phyloP scores from a whole-genome alignment of 306 rosid genomes.

The Quercus variabilis region DNA sequence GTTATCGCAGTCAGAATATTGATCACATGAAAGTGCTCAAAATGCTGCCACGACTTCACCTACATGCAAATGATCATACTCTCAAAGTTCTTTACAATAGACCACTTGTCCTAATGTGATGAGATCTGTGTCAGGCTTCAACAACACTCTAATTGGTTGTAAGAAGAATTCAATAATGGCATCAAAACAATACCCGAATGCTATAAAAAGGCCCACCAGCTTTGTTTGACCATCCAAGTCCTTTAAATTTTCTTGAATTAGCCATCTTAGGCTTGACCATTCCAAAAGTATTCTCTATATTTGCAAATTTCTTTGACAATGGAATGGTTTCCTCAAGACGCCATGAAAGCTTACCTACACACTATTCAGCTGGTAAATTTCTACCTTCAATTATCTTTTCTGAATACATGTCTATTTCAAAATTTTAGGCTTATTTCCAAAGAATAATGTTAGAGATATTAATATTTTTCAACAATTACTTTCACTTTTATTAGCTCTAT shows the following conservation, averaged over 20 bases:
- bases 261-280: not conserved
- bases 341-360: conserved; percentile 27
- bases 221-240: not conserved
- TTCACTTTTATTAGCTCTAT: too few relatives aligned
- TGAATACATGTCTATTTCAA: too few relatives aligned
- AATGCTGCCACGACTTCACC: conserved; percentile 21
- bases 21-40: not conserved
- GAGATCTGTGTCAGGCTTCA: not conserved
- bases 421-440: too few relatives aligned
- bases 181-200: not conserved
- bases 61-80: conserved; percentile 1
- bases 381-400: not conserved
- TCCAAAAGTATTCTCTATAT: not conserved
- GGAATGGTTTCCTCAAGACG: conserved; percentile 29
- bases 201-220: not conserved
- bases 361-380: conserved; percentile 24
- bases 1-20: not conserved
- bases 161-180: not conserved
- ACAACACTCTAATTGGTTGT: not conserved
- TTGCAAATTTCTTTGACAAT: not conserved
- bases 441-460: too few relatives aligned
- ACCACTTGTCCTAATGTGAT: conserved; percentile 4
- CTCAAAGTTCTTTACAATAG: not conserved
- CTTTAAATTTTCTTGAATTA: not conserved
- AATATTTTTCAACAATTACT: too few relatives aligned